Evolutionary conservation across 768 basidiomycete genomes (phyloP).

Genomic region (Kwoniella dejecticola): DNA sequence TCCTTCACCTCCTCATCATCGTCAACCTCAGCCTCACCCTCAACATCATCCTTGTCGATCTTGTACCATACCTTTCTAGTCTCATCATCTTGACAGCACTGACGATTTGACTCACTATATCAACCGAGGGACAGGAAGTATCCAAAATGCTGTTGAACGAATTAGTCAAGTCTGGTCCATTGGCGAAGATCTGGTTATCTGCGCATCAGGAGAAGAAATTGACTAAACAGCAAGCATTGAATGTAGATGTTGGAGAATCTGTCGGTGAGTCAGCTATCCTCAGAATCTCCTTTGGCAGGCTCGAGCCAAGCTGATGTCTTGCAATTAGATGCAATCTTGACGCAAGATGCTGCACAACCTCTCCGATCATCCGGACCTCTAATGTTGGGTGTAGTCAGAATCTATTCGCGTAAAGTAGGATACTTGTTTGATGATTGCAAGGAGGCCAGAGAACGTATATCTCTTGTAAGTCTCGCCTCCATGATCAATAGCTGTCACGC

Average conservation of each 20-base stretch:
- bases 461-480: constrained; percentile 66
- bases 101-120: too few species aligned
- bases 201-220: constrained; percentile 99
- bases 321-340: constrained; percentile 79
- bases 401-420: constrained; percentile 96
- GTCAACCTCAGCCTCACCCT: neutral
- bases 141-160: constrained; percentile 75
- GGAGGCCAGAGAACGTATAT: constrained; percentile 90
- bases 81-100: neutral
- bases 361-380: constrained; percentile 95
- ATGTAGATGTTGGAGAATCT: constrained; percentile 91
- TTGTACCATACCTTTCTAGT: neutral
- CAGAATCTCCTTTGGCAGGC: too few species aligned
- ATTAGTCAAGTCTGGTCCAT: constrained; percentile 87
- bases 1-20: neutral
- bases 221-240: constrained; percentile 89
- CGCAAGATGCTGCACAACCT: constrained; percentile 88
- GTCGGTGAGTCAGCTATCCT: constrained; percentile 69
- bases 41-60: neutral
- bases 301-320: constrained; percentile 16
- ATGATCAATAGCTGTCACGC: neutral
- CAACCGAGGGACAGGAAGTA: neutral
- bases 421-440: constrained; percentile 98
- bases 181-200: constrained; percentile 98
- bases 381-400: constrained; percentile 91